A percentile compares a stretch with the other conserved stretches of the same genome.
Conservation (phyloP, 2,329 filamentous ascomycete genomes). For the Neofusicoccum ribis region DNA sequence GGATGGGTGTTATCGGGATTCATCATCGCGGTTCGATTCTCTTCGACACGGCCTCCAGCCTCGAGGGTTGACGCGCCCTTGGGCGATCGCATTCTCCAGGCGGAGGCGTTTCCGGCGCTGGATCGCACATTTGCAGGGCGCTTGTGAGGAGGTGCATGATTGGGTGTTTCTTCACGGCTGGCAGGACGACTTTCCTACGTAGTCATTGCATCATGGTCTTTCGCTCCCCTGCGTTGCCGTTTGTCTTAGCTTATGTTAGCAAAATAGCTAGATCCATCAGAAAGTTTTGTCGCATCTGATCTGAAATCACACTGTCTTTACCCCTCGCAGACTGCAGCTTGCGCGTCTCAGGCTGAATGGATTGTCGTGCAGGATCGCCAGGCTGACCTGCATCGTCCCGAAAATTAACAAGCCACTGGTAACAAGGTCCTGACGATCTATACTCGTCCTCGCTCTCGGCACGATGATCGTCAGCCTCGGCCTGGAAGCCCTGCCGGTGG, state of each 20-base stretch:
- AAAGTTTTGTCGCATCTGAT: slow-evolving; percentile 2
- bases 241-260: neutral
- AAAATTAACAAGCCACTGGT: slow-evolving; percentile 7
- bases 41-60: neutral
- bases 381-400: slow-evolving; percentile 13
- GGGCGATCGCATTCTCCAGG: neutral
- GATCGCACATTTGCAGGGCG: slow-evolving; percentile 19
- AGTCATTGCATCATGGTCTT: slow-evolving; percentile 19
- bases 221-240: neutral
- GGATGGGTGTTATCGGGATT: slow-evolving; percentile 15
- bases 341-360: neutral
- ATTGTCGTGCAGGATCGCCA: slow-evolving; percentile 13
- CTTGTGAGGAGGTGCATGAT: slow-evolving; percentile 12
- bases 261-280: slow-evolving; percentile 15
- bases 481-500: slow-evolving; percentile 3
- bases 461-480: slow-evolving; percentile 10
- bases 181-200: slow-evolving; percentile 4
- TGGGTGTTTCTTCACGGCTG: slow-evolving; percentile 6
- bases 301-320: slow-evolving; percentile 13
- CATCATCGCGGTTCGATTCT: slow-evolving; percentile 11
- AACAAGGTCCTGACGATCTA: slow-evolving; percentile 13
- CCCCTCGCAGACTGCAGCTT: neutral
- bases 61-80: neutral
- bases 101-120: slow-evolving; percentile 14
- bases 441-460: slow-evolving; percentile 8